Base-by-base conservation (phyloP, 2,329 filamentous ascomycete genomes). In the Salinomyces thailandicus region DNA sequence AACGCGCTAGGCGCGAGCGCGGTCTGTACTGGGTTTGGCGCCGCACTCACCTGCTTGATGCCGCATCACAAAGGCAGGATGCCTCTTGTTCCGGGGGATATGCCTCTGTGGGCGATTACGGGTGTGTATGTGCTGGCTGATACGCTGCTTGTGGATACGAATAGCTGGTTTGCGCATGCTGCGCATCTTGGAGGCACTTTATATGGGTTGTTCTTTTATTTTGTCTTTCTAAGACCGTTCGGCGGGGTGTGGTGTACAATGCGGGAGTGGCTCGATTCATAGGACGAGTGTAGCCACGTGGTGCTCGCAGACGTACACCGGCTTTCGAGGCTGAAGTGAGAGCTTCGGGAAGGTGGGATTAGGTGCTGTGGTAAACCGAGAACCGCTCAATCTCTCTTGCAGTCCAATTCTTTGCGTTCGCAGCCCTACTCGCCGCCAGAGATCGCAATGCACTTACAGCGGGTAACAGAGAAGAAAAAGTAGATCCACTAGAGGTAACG, bases 121-220 rank as follows among this genome's bases (percentile, higher is more conserved):
- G 36, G 43, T 0, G 55, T 49, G 1, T 67, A 61, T 43, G 55
- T 58, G 1, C 47, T 52, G 0, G 50, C 58, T 22, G 65, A 68
- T 47, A 49, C 55, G 2, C 57, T 54, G 40, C 26, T 68, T 22
- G 53, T 60, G 35, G 42, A 47, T 22, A 31, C 43, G 4, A 49
- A 40, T 7, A 53, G 46, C 13, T 39, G 33, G 4, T 43, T 60
- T 6, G 63, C 50, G 4, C 66, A 69, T 52, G 52, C 58, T 13
- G 66, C 63, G 5, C 66, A 69, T 55, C 37, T 69, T 11, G 66
- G 66, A 4, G 66, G 66, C 0, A 35, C 57, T 14, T 51, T 51
- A 0, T 67, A 63, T 46, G 66, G 66, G 0, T 34, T 37, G 1
- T 18, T 45, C 6, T 61, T 51, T 37, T 61, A 60, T 33, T 12